A percentile compares a stretch with the other conserved stretches of the same genome.
Conservation (phyloP, 108 stramenopile genomes). For the Stephanodiscus triporus region DNA sequence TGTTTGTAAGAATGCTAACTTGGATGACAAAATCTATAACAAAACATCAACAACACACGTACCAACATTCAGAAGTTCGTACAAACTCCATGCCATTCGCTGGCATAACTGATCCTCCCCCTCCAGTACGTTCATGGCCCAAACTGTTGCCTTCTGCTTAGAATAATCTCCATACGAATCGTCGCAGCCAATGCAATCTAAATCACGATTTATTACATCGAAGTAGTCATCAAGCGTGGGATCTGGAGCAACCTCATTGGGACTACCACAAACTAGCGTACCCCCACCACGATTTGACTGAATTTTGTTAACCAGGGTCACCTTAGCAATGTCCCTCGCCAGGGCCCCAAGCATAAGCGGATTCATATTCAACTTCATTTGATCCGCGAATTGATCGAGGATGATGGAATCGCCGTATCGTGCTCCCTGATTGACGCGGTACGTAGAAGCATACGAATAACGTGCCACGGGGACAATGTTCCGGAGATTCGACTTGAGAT, state of each 20-base stretch:
- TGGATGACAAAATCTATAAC: background rate
- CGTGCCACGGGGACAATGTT: slow-evolving; percentile 11
- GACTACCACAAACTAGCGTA: slow-evolving; percentile 55
- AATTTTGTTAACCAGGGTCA: slow-evolving; percentile 24
- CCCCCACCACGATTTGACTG: slow-evolving; percentile 29
- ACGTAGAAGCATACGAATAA: slow-evolving; percentile 11
- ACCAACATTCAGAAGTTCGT: slow-evolving; percentile 61
- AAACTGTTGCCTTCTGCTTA: slow-evolving; percentile 46
- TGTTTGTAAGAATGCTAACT: background rate
- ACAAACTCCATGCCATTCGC: slow-evolving; percentile 77
- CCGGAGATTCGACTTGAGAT: slow-evolving; percentile 3
- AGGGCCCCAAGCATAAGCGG: slow-evolving; percentile 20
- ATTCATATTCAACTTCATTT: slow-evolving; percentile 19
- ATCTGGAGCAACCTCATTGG: slow-evolving; percentile 56
- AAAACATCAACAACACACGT: background rate
- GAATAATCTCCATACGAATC: slow-evolving; percentile 38
- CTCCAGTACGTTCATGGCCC: slow-evolving; percentile 38
- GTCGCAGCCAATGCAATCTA: slow-evolving; percentile 43
- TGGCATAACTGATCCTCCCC: slow-evolving; percentile 65
- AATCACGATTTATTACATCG: slow-evolving; percentile 33
- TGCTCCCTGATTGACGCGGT: slow-evolving; percentile 31
- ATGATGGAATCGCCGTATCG: slow-evolving; percentile 46
- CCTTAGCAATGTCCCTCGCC: slow-evolving; percentile 17
- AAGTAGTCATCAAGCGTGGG: slow-evolving; percentile 50
- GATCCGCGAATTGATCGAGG: slow-evolving; percentile 32